Conservation (phyloP, 2,329 filamentous ascomycete species). For the Xylaria polymorpha region DNA sequence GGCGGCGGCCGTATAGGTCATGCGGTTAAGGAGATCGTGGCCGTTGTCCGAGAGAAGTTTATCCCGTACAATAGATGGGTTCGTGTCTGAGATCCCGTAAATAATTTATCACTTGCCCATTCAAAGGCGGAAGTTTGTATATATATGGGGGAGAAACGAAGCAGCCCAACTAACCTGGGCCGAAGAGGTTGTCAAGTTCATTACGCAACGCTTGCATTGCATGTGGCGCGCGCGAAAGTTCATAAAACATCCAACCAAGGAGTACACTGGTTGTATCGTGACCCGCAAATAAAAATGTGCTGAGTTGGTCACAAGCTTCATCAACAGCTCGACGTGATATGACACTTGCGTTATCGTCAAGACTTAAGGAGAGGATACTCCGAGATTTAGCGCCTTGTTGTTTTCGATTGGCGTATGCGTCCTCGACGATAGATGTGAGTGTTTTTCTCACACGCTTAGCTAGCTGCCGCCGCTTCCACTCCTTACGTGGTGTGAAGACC, state of each 20-base stretch:
- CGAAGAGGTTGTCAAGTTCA: neutral
- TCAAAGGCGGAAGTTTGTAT: too few species aligned
- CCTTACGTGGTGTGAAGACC: too few species aligned
- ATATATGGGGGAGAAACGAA: too few species aligned
- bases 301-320: constrained; percentile 35
- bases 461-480: too few species aligned
- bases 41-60: neutral
- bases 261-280: constrained; percentile 31
- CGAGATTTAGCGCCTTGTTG: constrained; percentile 3
- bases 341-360: constrained; percentile 7
- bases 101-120: too few species aligned
- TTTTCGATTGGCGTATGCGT: constrained; percentile 9
- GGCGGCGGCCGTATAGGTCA: constrained; percentile 34
- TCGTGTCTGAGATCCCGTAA: neutral
- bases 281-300: constrained; percentile 35
- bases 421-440: too few species aligned
- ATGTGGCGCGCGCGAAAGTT: neutral
- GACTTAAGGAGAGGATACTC: constrained; percentile 27
- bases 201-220: neutral
- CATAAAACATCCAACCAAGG: constrained; percentile 8
- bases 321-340: constrained; percentile 16
- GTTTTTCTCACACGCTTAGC: too few species aligned
- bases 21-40: constrained; percentile 24
- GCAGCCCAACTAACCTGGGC: too few species aligned
- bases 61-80: constrained; percentile 19